These are phyloP conservation scores for Carallia brachiata DNA, from an alignment of 345 rosid species.

Conservation along the genomic window DNA sequence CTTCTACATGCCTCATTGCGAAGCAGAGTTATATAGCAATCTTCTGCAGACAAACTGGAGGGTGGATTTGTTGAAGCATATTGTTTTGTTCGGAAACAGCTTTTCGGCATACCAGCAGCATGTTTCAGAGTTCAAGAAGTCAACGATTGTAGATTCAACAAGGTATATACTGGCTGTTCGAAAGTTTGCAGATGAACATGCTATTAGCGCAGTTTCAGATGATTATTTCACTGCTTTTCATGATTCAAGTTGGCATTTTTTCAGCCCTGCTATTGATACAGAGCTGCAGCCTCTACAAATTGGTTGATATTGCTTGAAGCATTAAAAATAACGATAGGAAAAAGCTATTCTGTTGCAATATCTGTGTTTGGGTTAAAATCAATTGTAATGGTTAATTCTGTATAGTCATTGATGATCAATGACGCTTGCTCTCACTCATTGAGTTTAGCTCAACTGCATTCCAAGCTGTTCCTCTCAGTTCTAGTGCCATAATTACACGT, in stretches of 20 bases:
- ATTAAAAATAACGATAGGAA: too few relatives aligned
- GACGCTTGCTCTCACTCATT: too few relatives aligned
- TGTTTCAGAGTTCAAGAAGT: constrained; percentile 41
- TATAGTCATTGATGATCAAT: too few relatives aligned
- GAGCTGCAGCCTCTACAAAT: constrained; percentile 10
- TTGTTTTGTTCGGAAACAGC: constrained; percentile 76
- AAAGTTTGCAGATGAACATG: constrained; percentile 46
- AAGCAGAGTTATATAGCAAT: constrained; percentile 68
- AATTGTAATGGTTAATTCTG: too few relatives aligned
- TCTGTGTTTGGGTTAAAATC: too few relatives aligned
- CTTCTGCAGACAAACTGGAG: constrained; percentile 71
- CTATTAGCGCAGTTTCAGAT: constrained; percentile 48
- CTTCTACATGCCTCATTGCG: constrained; percentile 94
- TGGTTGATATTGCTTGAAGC: background rate
- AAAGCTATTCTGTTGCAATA: too few relatives aligned
- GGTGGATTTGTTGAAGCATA: constrained; percentile 38
- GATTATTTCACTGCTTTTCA: constrained; percentile 79
- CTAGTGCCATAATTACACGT: too few relatives aligned
- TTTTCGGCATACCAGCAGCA: constrained; percentile 55
- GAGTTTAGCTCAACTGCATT: too few relatives aligned
- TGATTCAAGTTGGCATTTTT: constrained; percentile 95
- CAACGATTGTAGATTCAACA: constrained; percentile 37
- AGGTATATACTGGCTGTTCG: constrained; percentile 45
- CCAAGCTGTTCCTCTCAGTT: too few relatives aligned
- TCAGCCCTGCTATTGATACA: constrained; percentile 31